Evolutionary conservation across 208 protist genomes (phyloP), one percentile per base, ranked within the genome.

Genomic region (Leishmania guyanensis): DNA sequence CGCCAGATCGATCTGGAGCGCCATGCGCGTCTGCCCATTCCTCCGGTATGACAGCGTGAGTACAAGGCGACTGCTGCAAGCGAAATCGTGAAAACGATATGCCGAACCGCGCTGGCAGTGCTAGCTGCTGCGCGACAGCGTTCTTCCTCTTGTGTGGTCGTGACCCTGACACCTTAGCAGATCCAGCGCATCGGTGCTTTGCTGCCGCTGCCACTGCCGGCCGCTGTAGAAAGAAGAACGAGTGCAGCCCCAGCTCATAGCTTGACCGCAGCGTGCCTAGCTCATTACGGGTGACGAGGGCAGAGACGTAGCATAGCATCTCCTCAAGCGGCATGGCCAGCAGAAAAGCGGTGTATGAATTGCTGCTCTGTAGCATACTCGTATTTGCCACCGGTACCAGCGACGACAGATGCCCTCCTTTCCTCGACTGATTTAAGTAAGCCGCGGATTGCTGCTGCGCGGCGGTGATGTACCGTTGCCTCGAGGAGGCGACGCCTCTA

Each of bases 251-350:
- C 14, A 76, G 2, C 26, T 78, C 78, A 43, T 84, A 77, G 33
- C 75, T 51, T 1, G 75, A n/a, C 17, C 86, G 86, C 75, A 89
- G 80, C 22, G 46, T 66, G 16, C 62, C 77, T 8, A 82, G 29
- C 70, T 89, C 86, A 33, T 80, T 81, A 20, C 77, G 82, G 6
- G 86, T 85, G 29, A 86, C 51, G 22, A 82, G 26, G 8, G 82
- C 86, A 2, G 82, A 75, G 9, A 80, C 76, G 64, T 71, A 84
- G 79, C 79, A 86, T 58, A 82, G 58, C 77, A 82, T 81, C 43
- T 62, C 70, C 54, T 78, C 82, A 4, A 85, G 65, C 62, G 82
- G 78, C 48, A 85, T 56, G 20, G 60, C 71, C 62, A 85, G 60
- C 6, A 85, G 71, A 33, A 36, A 68, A 1, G 82, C 62, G 53